phyloP scores from a whole-genome alignment of 2,329 filamentous ascomycete genomes.

The Grosmannia serpens region DNA sequence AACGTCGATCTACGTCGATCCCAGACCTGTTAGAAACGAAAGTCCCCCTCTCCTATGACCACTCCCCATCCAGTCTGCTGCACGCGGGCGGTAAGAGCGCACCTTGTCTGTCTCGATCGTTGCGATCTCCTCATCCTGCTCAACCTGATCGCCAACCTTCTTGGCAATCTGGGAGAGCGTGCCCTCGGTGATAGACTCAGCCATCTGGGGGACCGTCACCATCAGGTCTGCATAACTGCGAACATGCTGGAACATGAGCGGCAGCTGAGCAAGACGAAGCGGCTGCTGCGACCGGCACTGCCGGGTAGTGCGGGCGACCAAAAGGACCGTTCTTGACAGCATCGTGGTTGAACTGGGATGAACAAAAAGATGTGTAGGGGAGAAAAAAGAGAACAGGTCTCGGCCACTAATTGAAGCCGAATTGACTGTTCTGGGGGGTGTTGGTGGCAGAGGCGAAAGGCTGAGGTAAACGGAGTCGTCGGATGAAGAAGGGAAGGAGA shows the following conservation, averaged over 20 bases:
- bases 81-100: constrained; percentile 13
- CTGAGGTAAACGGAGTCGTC: background rate
- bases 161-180: constrained; percentile 95
- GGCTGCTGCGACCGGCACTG: constrained; percentile 27
- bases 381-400: background rate
- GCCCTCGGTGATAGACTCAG: constrained; percentile 95
- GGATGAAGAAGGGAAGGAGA: background rate
- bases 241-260: constrained; percentile 42
- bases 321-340: constrained; percentile 26
- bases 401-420: background rate
- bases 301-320: constrained; percentile 16
- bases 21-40: background rate
- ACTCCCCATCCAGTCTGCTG: background rate
- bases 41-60: background rate
- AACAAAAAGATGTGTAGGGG: background rate
- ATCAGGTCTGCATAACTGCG: constrained; percentile 65
- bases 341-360: constrained; percentile 18
- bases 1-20: constrained; percentile 68
- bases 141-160: constrained; percentile 82
- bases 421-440: background rate
- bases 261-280: constrained; percentile 33
- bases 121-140: constrained; percentile 93
- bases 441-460: background rate
- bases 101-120: constrained; percentile 99
- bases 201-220: constrained; percentile 95